A percentile compares a stretch with the other conserved stretches of the same genome.
These are phyloP conservation scores for Blakeslea trispora DNA, from an alignment of 371 early-diverging fungal species.

Conservation along the genomic window DNA sequence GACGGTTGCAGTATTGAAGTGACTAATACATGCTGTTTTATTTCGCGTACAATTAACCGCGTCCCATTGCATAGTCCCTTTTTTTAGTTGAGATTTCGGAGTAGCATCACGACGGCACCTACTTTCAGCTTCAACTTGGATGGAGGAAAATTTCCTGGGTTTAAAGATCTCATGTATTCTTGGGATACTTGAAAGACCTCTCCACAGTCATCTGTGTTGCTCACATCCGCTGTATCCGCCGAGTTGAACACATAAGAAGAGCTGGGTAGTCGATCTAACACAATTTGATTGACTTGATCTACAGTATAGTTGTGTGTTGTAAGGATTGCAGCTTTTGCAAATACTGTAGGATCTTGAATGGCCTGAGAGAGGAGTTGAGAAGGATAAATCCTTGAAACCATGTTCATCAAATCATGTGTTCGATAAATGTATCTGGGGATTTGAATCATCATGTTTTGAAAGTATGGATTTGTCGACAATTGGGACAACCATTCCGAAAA, in stretches of 20 bases:
- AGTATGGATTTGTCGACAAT: too few relatives aligned
- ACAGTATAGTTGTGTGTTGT: neutral
- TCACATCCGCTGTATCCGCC: neutral
- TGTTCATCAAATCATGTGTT: too few relatives aligned
- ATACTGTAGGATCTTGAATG: too few relatives aligned
- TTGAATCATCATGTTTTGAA: too few relatives aligned
- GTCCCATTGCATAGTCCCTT: constrained; percentile 33
- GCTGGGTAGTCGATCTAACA: neutral
- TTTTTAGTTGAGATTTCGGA: neutral
- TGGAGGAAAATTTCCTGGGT: neutral
- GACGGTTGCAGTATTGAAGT: too few relatives aligned
- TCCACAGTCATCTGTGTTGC: neutral
- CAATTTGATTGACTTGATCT: neutral
- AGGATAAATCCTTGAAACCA: too few relatives aligned
- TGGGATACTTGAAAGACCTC: neutral
- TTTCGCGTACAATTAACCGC: too few relatives aligned
- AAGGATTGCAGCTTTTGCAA: neutral
- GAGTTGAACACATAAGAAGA: neutral
- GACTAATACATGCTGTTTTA: too few relatives aligned
- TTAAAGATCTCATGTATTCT: neutral
- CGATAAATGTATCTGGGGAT: too few relatives aligned
- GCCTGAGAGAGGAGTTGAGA: too few relatives aligned
- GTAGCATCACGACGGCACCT: neutral
- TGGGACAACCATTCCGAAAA: too few relatives aligned
- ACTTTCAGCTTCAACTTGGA: neutral